Evolutionary conservation across 1,284 basidiomycete genomes (phyloP).

Genomic region (Pseudozyma pruni): DNA sequence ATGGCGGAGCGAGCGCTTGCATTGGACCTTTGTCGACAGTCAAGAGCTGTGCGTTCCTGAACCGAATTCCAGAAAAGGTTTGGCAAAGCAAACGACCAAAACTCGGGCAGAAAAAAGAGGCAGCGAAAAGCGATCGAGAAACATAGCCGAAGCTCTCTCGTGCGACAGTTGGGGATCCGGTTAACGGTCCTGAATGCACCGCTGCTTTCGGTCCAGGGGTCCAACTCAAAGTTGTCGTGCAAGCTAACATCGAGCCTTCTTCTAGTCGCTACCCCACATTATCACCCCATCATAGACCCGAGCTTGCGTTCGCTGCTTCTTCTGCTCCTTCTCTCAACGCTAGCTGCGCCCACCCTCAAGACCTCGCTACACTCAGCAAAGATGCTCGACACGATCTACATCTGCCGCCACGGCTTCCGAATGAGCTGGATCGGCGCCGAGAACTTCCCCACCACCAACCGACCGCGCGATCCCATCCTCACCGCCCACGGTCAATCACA

Average conservation of each 20-base stretch:
- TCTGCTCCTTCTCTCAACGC: neutral
- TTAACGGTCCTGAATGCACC: too few species aligned
- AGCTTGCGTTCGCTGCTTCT: too few species aligned
- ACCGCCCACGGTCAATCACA: slow-evolving; percentile 82
- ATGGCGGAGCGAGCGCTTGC: too few species aligned
- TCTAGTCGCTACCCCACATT: neutral
- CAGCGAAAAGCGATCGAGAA: neutral
- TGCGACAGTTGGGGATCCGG: neutral
- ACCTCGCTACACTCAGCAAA: too few species aligned
- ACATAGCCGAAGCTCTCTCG: slow-evolving; percentile 6
- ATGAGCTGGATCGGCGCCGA: slow-evolving; percentile 76
- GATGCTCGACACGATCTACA: slow-evolving; percentile 79
- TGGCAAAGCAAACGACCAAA: neutral
- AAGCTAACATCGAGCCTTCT: neutral
- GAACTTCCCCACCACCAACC: slow-evolving; percentile 73
- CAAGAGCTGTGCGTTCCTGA: too few species aligned
- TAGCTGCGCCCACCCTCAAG: neutral
- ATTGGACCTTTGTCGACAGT: too few species aligned
- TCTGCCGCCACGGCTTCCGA: slow-evolving; percentile 75
- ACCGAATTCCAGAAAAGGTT: too few species aligned
- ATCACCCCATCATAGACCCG: neutral
- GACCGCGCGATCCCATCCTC: slow-evolving; percentile 80
- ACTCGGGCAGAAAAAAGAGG: neutral
- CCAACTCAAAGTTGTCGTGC: too few species aligned
- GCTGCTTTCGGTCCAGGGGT: too few species aligned